Evolutionary conservation across 2,329 filamentous ascomycete genomes (phyloP), one percentile per base, ranked within the genome.

Genomic region (Fusarium verticillioides): DNA sequence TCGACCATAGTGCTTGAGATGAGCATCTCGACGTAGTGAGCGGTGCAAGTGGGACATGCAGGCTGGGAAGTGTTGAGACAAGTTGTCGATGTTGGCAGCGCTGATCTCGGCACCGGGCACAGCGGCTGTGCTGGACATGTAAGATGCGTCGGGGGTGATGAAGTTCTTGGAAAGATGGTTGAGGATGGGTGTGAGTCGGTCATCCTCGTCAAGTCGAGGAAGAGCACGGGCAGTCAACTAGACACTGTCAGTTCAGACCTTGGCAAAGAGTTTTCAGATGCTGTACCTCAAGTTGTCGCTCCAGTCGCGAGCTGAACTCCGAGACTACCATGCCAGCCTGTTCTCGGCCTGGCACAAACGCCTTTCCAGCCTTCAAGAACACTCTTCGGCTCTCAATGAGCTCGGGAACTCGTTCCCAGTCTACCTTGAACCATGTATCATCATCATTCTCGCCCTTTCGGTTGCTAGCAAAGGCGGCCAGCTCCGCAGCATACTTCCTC

Each of bases 21-120:
- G 95, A 18, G 91, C 92, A 79, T 97, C 96, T 68, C 95, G 93
- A 62, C 95, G 93, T 37, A 99, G 87, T 7, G 93, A 93, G 61
- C 90, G 91, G 82, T 99, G 96, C 30, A 99, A 87, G 80, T 96
- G 93, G 67, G 93, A 92, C 96, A 98, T 98, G 85, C 96, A 98
- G 12, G 97, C 89, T 0, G 95, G 95, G 84, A 97, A 97, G 82
- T 96, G 91, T 64, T 92, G 87, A 6, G 93, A 92, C 8, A 98
- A 89, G 30, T 86, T 87, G 81, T 98, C 95, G 73, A 99, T 90
- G 78, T 93, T 93, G 72, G 90, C 87, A 3, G 95, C 94, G 13
- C 90, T 92, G 74, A 97, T 94, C 63, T 92, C 89, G 21, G 92
- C 90, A 16, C 93, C 94, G 9, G 89, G 86, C 12, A 94, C 87